Evolutionary conservation across 768 basidiomycete species (phyloP).

Genomic region (Trametes cubensis): DNA sequence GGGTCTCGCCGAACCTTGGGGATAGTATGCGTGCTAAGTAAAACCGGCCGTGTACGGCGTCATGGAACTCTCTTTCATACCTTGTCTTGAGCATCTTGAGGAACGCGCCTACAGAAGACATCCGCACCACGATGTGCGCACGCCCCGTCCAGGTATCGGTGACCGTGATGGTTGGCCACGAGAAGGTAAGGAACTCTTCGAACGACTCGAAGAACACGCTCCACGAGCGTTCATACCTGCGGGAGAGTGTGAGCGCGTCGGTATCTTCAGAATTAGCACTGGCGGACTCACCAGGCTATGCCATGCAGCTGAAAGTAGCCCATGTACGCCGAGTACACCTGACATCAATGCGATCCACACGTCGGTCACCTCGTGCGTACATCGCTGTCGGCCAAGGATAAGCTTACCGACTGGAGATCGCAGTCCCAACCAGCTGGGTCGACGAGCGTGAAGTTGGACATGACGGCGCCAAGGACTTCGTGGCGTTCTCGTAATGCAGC

Average conservation of each 20-base stretch:
- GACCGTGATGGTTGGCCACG: slow-evolving; percentile 80
- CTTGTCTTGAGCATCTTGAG: slow-evolving; percentile 86
- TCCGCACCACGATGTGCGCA: slow-evolving; percentile 79
- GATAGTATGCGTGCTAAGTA: background rate
- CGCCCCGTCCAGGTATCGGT: slow-evolving; percentile 73
- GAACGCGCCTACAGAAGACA: slow-evolving; percentile 71
- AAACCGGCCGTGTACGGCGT: background rate
- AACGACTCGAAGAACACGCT: slow-evolving; percentile 78
- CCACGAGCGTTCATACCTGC: slow-evolving; percentile 82
- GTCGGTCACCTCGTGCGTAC: background rate
- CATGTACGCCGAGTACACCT: slow-evolving; percentile 77
- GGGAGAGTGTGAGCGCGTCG: slow-evolving; percentile 4
- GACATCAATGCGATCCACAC: background rate
- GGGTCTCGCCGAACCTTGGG: slow-evolving; percentile 71
- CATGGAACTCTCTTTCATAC: slow-evolving; percentile 35
- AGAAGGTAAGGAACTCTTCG: slow-evolving; percentile 77
- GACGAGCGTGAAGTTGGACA: slow-evolving; percentile 74
- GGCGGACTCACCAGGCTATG: slow-evolving; percentile 60
- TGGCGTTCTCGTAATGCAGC: slow-evolving; percentile 2
- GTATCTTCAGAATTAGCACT: background rate
- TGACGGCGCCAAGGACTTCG: slow-evolving; percentile 31
- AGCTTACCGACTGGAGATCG: slow-evolving; percentile 73
- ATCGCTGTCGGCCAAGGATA: too few species aligned
- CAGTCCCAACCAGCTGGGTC: slow-evolving; percentile 80
- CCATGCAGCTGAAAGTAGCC: slow-evolving; percentile 74